Base-by-base conservation (phyloP, 192 early-diverging fungal genomes). In the Entomortierella lignicola region DNA sequence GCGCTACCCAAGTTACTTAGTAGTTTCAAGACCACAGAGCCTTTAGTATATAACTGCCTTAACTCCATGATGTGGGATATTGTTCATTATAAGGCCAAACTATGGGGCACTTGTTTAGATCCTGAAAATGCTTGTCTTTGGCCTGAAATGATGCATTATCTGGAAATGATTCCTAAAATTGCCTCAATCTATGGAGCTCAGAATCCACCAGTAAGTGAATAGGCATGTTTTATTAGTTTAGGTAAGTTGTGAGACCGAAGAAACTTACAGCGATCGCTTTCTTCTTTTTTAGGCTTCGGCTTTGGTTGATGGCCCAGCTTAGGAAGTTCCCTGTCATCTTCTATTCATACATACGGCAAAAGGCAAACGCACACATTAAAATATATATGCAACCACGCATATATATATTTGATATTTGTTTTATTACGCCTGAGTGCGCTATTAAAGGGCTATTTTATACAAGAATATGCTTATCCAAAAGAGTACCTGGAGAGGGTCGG, bases 91-190 rank as follows among this genome's bases (percentile, higher is more conserved):
- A 68, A 68, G 60, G 73, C 50, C 30, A 27, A 77, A 32, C 73
- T 77, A 31, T 77, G 66, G 73, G 44, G 66, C 17, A 23, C 13
- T 0, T 77, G 73, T 32, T 54, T 77, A 13, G 47, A 63, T 23
- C 72, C 72, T 0, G 34, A 10, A 0, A 77, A 30, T 3, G 18
- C 42, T 4, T 77, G 73, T n/a, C 47, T 66, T 41, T 77, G 73
- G 73, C 8, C 66, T 3, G 73, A 77, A 47, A 77, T 77, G 73
- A 77, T 77, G 73, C 73, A 77, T 12, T 77, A 60, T 42, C 15
- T 77, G 48, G 73, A 77, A 39, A 77, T 77, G 53, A 77, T 77
- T 43, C 73, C 73, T 2, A 67, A 57, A 44, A 51, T 68, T 30
- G 67, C 75, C 0, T 54, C 67, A 0, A 29, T 69, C 25, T 79